phyloP scores from a whole-genome alignment of 1,139 yeast genomes.

The Wickerhamomyces sp. region DNA sequence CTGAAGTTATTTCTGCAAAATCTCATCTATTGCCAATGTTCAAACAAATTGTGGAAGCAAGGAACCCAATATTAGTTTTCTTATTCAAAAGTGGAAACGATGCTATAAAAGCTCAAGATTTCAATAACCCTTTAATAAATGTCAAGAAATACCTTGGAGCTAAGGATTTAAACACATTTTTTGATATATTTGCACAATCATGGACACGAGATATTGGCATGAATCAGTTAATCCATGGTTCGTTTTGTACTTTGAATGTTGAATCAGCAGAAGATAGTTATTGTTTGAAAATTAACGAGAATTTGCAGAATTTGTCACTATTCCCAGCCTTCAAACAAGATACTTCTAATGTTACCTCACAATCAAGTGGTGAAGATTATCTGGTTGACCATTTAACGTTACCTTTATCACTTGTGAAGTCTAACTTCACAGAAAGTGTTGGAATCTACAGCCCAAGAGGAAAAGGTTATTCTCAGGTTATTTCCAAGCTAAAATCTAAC shows the following conservation, averaged over 20 bases:
- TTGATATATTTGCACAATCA: slow-evolving; percentile 37
- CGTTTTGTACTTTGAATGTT: slow-evolving; percentile 37
- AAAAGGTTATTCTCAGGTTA: slow-evolving; percentile 28
- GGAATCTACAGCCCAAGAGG: slow-evolving; percentile 25
- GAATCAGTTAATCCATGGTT: slow-evolving; percentile 35
- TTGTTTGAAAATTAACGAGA: slow-evolving; percentile 35
- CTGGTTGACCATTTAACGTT: slow-evolving; percentile 4
- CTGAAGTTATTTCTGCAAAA: slow-evolving; percentile 22
- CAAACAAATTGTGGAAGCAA: slow-evolving; percentile 21
- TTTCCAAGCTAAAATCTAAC: slow-evolving; percentile 1
- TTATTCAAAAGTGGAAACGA: slow-evolving; percentile 26
- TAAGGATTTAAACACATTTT: slow-evolving; percentile 27
- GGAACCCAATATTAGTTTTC: slow-evolving; percentile 33
- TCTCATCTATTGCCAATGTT: slow-evolving; percentile 21
- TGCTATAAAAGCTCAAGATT: slow-evolving; percentile 14
- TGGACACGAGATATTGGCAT: slow-evolving; percentile 36
- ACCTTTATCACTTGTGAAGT: slow-evolving; percentile 10
- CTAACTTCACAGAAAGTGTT: slow-evolving; percentile 1
- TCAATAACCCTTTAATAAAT: slow-evolving; percentile 8
- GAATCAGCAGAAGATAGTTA: slow-evolving; percentile 27
- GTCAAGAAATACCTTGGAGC: slow-evolving; percentile 10
- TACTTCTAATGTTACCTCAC: not conserved
- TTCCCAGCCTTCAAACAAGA: slow-evolving; percentile 30
- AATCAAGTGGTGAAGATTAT: not conserved
- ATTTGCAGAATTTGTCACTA: slow-evolving; percentile 26